These are phyloP conservation scores for Pichia gijzeniarum DNA, from an alignment of 805 yeast genomes.

Conservation along the genomic window DNA sequence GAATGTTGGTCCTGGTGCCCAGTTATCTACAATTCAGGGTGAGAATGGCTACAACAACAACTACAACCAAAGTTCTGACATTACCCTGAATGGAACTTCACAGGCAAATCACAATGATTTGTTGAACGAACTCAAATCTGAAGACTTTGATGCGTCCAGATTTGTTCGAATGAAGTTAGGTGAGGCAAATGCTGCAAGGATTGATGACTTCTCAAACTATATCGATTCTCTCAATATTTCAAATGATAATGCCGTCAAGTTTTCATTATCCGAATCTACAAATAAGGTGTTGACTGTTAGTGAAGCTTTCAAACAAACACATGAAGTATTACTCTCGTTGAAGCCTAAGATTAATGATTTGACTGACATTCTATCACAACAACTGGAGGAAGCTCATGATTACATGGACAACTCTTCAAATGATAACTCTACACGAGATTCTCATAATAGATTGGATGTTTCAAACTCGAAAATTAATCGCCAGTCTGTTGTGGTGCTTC, in stretches of 20 bases:
- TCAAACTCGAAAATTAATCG: slow-evolving; percentile 43
- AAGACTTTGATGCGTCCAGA: slow-evolving; percentile 40
- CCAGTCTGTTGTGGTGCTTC: slow-evolving; percentile 63
- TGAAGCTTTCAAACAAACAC: slow-evolving; percentile 55
- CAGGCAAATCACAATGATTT: neutral
- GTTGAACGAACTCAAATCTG: slow-evolving; percentile 33
- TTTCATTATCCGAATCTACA: slow-evolving; percentile 55
- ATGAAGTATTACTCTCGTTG: slow-evolving; percentile 54
- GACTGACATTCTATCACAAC: slow-evolving; percentile 47
- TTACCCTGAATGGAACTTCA: neutral
- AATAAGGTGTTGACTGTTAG: slow-evolving; percentile 54
- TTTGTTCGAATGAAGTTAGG: slow-evolving; percentile 47
- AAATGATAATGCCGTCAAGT: slow-evolving; percentile 52
- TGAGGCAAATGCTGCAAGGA: slow-evolving; percentile 64
- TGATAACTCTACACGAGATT: neutral
- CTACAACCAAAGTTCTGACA: neutral
- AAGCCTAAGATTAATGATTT: slow-evolving; percentile 56
- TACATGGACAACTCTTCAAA: slow-evolving; percentile 4
- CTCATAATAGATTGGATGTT: neutral
- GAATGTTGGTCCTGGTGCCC: neutral
- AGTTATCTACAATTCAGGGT: slow-evolving; percentile 3
- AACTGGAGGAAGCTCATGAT: slow-evolving; percentile 25
- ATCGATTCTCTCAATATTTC: slow-evolving; percentile 15
- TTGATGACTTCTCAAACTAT: slow-evolving; percentile 52
- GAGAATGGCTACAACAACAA: slow-evolving; percentile 9